Percentiles rank a stretch among this genome's conserved stretches.
phyloP scores from a whole-genome alignment of 768 basidiomycete genomes.

The Macrolepiota fuliginosa region DNA sequence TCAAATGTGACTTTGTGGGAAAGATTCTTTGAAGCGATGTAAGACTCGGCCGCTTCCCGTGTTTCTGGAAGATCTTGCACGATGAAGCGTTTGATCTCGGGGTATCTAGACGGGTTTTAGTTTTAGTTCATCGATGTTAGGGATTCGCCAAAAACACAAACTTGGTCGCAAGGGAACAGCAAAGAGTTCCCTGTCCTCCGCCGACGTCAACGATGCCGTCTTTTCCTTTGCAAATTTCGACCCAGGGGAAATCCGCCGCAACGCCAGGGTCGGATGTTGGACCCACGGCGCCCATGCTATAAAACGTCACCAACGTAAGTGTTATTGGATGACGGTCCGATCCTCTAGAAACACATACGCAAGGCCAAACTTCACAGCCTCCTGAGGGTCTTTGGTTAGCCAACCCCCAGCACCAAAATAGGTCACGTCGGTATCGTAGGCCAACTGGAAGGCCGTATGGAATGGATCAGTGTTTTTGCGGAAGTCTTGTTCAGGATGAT shows the following conservation, averaged over 20 bases:
- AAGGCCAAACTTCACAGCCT: conserved; percentile 32
- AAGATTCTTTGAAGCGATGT: conserved; percentile 31
- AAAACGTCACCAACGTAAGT: background rate
- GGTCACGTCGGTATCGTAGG: conserved; percentile 32
- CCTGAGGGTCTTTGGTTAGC: conserved; percentile 35
- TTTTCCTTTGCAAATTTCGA: conserved; percentile 28
- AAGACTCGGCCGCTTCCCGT: conserved; percentile 30
- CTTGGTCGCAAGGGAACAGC: conserved; percentile 35
- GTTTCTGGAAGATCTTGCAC: conserved; percentile 37
- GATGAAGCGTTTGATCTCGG: conserved; percentile 34
- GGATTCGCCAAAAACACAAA: conserved; percentile 15
- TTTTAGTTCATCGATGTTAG: background rate
- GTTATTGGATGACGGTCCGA: background rate
- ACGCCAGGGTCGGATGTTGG: conserved; percentile 37
- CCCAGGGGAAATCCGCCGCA: conserved; percentile 38
- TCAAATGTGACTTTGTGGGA: conserved; percentile 32
- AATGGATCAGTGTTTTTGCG: conserved; percentile 30
- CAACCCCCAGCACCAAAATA: conserved; percentile 34
- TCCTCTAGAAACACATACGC: conserved; percentile 20
- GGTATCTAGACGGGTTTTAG: conserved; percentile 24
- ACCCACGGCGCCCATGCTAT: conserved; percentile 34
- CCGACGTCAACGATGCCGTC: conserved; percentile 39
- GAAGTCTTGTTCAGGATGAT: conserved; percentile 31
- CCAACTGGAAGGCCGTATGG: conserved; percentile 37
- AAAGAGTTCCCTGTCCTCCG: conserved; percentile 38